These are phyloP conservation scores for Metrosideros polymorpha DNA, from an alignment of 441 rosid genomes.

Conservation along the genomic window DNA sequence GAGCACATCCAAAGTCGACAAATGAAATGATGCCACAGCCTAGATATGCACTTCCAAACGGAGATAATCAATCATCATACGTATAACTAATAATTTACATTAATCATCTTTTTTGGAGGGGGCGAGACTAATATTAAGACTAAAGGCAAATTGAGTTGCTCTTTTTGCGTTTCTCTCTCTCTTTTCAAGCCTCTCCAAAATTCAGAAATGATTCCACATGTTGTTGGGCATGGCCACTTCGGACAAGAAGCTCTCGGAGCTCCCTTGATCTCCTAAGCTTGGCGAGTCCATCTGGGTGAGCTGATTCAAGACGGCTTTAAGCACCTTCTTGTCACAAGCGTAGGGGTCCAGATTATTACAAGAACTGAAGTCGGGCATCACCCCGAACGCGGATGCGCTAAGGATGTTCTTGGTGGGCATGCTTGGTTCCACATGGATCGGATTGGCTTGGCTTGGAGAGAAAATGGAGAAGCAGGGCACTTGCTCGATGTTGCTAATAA, in stretches of 20 bases:
- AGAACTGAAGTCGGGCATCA: neutral
- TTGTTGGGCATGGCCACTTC: constrained; percentile 32
- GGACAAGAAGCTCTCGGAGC: constrained; percentile 37
- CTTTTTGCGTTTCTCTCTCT: neutral
- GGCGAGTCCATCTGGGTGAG: constrained; percentile 26
- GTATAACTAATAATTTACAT: neutral
- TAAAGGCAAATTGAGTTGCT: neutral
- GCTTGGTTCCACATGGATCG: constrained; percentile 8
- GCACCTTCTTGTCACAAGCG: constrained; percentile 25
- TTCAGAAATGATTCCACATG: constrained; percentile 18
- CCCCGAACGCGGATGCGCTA: neutral
- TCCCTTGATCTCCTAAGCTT: constrained; percentile 29
- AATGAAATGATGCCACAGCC: neutral
- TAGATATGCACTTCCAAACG: neutral
- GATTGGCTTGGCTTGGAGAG: constrained; percentile 17
- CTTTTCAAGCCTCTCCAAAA: neutral
- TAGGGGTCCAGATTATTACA: constrained; percentile 7
- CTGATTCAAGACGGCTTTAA: constrained; percentile 32
- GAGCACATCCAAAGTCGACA: neutral
- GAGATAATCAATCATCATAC: neutral
- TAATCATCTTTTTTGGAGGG: neutral
- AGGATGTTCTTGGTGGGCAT: neutral
- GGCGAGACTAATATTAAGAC: neutral
- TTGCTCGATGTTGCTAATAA: constrained; percentile 26
- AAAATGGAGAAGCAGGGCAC: constrained; percentile 73